Base-by-base conservation (phyloP, 768 basidiomycete species). In the Tulasnella sp. region DNA sequence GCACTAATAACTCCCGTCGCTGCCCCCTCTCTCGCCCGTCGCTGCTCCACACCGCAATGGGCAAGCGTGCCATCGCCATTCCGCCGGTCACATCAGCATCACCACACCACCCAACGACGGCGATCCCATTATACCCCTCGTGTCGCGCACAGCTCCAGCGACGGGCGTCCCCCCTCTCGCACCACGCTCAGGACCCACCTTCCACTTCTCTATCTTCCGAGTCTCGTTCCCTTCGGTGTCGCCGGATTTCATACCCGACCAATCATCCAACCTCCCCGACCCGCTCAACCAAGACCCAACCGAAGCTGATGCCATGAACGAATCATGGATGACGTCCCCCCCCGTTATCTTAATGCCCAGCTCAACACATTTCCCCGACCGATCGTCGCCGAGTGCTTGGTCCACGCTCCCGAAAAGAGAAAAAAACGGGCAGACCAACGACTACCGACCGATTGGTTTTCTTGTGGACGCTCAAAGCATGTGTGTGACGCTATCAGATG, bases 401-500 rank as follows among this genome's bases (percentile, higher is more conserved):
- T 13, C n/a, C 61, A 6, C 10, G 9, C 26, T 23, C 23, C 20
- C n/a, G 20, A n/a, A 51, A 48, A 18, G 0, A 61, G 23, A 26
- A 40, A 40, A 40, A 13, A 9, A 40, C 6, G 40, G 9, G 11
- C 11, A 13, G 15, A 13, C 35, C 35, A 35, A 11, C 61, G 13
- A 16, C 61, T 35, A 5, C 61, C 61, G 26, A 67, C 11, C 61
- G 61, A 67, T 67, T 67, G 61, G 61, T 67, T 7, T 20, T 5
- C 10, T 3, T 16, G 48, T 23, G 48, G 15, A 16, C 48, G 48
- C 48, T 48, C 20, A 44, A 51, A 51, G 61, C 61, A 35, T 35
- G 61, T 67, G 61, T 67, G 61, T 67, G 61, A 67, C 61, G 61
- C 61, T 67, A 67, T 67, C 61, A 67, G 61, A 67, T 67, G 61